phyloP scores from a whole-genome alignment of 139 green algal species.

The Micromonas commoda region DNA sequence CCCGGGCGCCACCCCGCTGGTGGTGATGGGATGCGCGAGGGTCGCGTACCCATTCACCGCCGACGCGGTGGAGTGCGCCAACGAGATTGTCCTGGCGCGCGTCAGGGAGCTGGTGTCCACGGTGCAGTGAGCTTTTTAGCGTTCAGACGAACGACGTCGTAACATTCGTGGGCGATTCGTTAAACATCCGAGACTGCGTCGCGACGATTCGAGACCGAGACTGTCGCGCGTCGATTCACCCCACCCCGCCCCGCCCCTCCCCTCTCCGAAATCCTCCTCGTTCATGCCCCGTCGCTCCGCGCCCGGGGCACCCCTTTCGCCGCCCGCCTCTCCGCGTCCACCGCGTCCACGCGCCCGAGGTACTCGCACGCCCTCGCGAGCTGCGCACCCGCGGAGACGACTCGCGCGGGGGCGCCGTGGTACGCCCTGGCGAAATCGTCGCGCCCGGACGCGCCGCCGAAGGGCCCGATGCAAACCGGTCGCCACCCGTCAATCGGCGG shows the following conservation, averaged over 20 bases:
- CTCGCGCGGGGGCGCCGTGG: not conserved
- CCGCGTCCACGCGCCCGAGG: not conserved
- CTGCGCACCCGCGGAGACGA: not conserved
- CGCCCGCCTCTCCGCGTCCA: not conserved
- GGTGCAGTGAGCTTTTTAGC: not conserved
- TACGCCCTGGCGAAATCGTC: not conserved
- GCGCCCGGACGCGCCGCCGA: no score
- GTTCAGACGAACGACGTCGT: not conserved
- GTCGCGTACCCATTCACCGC: constrained; percentile 2
- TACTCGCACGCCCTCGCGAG: not conserved
- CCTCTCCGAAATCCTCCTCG: not conserved
- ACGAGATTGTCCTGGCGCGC: constrained; percentile 5
- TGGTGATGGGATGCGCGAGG: not conserved
- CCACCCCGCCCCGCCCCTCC: no score
- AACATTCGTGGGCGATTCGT: not conserved
- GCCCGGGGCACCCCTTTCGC: not conserved
- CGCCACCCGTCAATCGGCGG: no score
- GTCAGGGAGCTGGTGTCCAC: not conserved
- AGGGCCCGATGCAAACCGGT: no score
- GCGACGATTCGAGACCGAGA: no score
- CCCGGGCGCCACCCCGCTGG: not conserved
- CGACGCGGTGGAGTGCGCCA: constrained; percentile 1
- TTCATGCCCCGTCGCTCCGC: not conserved
- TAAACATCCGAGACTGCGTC: no score
- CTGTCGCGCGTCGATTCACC: no score